Base-by-base conservation (phyloP, 768 basidiomycete genomes). In the Aureoboletus auriporus region DNA sequence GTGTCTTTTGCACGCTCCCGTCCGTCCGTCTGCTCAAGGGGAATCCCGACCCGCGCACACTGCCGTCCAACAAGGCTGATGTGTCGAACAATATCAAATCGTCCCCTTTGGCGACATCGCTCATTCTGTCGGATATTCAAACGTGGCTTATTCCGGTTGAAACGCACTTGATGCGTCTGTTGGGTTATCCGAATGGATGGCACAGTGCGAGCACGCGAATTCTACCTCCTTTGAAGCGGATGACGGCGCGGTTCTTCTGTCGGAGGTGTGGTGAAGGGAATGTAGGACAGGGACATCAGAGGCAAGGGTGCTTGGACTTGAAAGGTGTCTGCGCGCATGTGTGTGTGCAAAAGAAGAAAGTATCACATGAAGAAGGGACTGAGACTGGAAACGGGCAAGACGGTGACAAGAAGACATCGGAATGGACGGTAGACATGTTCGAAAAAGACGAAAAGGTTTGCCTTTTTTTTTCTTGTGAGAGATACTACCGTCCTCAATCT, bases 241-340 rank as follows among this genome's bases (percentile, higher is more conserved):
- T 82, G 12, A 79, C 77, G 5, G 81, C 83, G 0, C 66, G 79
- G 20, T 88, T 84, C 64, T 61, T 66, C 26, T 89, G 86, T 59
- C 73, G 63, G 46, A 54, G 57, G 34, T 89, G 87, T 56, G 57
- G 56, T 4, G 49, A 60, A 54, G 62, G 70, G 11, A 67, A 61
- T 8, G 63, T 73, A 1, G 62, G 60, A 5, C 56, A 48, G 30
- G 60, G 58, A 34, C 70, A 74, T 53, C 62, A 56, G 29, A 65
- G 63, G 20, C 72, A 76, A 35, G 69, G 54, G 27, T 78, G 79
- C 55, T 64, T 88, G 43, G 76, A 81, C 57, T 83, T 84, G 49
- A 67, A 63, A 9, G 78, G 72, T 4, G 83, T 75, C 4, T 87
- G 84, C 62, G 67, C 64, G 35, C 86, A 89, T 55, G 64, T 72